phyloP scores from a whole-genome alignment of 805 yeast genomes.

The Maudiozyma barnettii region DNA sequence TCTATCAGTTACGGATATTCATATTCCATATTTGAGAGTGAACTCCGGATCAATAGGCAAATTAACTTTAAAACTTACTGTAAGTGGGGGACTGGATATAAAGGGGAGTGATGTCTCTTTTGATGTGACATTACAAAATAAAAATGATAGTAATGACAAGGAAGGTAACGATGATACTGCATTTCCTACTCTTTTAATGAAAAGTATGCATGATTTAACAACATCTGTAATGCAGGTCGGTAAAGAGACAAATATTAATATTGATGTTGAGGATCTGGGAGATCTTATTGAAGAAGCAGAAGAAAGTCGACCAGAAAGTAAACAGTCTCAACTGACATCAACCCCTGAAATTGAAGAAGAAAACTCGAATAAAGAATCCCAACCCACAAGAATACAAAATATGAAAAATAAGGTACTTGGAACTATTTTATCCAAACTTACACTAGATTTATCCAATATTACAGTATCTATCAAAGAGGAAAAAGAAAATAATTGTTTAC shows the following conservation, averaged over 20 bases:
- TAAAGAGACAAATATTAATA: slow-evolving; percentile 15
- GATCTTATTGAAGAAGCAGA: background rate
- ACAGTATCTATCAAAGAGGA: slow-evolving; percentile 43
- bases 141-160: slow-evolving; percentile 17
- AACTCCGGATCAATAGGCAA: slow-evolving; percentile 51
- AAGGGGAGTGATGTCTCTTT: slow-evolving; percentile 47
- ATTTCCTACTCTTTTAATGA: slow-evolving; percentile 46
- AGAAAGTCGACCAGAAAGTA: background rate
- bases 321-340: background rate
- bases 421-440: slow-evolving; percentile 53
- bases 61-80: slow-evolving; percentile 50
- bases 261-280: slow-evolving; percentile 4
- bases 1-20: slow-evolving; percentile 61
- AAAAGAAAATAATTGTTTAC: slow-evolving; percentile 12
- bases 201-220: slow-evolving; percentile 69
- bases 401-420: slow-evolving; percentile 60
- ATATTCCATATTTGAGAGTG: slow-evolving; percentile 53
- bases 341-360: background rate
- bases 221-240: slow-evolving; percentile 33
- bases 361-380: background rate
- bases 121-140: slow-evolving; percentile 4
- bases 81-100: slow-evolving; percentile 62
- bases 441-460: slow-evolving; percentile 39
- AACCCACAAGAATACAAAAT: slow-evolving; percentile 31
- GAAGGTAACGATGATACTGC: slow-evolving; percentile 14